phyloP scores from a whole-genome alignment of 2,329 filamentous ascomycete species.

The Myriosclerotinia scirpicola region DNA sequence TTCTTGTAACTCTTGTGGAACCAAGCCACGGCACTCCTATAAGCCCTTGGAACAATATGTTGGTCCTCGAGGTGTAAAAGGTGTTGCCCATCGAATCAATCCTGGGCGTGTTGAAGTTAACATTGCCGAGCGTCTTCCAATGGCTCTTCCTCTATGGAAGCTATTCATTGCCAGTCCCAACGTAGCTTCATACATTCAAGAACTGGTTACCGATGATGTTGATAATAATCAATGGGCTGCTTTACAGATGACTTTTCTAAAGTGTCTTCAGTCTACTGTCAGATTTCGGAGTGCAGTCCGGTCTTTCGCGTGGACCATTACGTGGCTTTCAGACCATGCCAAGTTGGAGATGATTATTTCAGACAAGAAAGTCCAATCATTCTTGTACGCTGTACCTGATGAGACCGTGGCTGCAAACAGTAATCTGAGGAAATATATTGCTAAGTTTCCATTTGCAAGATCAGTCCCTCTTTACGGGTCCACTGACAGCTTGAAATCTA shows the following conservation, averaged over 20 bases:
- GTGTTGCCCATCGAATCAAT: constrained; percentile 46
- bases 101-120: constrained; percentile 29
- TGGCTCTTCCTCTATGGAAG: neutral
- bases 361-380: constrained; percentile 45
- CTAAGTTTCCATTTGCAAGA: constrained; percentile 49
- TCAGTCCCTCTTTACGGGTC: constrained; percentile 42
- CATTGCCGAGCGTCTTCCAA: neutral
- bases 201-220: constrained; percentile 37
- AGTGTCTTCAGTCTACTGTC: constrained; percentile 44
- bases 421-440: constrained; percentile 42
- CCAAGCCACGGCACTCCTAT: constrained; percentile 50
- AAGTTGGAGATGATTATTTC: constrained; percentile 45
- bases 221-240: constrained; percentile 35
- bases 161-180: constrained; percentile 31
- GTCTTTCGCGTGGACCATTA: constrained; percentile 34
- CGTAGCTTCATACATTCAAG: constrained; percentile 40
- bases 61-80: constrained; percentile 47
- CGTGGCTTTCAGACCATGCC: constrained; percentile 44
- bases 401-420: constrained; percentile 41
- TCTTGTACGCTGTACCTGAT: constrained; percentile 44
- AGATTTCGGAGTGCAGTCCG: neutral
- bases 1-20: constrained; percentile 53
- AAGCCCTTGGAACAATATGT: constrained; percentile 42
- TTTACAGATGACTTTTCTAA: constrained; percentile 41
- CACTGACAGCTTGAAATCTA: constrained; percentile 25